Base-by-base conservation (phyloP, 495 filamentous ascomycete species). In the Cudoniella acicularis region DNA sequence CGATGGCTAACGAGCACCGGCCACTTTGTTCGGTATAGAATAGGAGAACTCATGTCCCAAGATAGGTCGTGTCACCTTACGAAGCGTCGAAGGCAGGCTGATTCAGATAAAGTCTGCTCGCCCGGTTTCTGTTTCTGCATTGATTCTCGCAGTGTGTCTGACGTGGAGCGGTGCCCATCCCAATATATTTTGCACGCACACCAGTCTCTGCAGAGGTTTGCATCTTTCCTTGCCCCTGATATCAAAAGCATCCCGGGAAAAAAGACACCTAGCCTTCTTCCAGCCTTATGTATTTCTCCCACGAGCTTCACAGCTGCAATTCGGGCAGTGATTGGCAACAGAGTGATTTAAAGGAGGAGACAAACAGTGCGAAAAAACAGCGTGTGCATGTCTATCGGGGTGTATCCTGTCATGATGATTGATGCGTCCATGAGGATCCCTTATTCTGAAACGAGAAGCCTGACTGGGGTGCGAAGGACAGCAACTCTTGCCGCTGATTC, bases 351-450 rank as follows among this genome's bases (percentile, higher is more conserved):
- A 36, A 36, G 30, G 30, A 13, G 30, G 30, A 36, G 4, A 36
- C 13, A 13, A 36, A 36, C n/a, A n/a, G n/a, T n/a, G n/a, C n/a
- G n/a, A n/a, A n/a, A n/a, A n/a, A n/a, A n/a, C n/a, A n/a, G n/a
- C 6, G 30, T 13, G 30, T 36, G 30, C 30, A 36, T 36, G 4
- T 36, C 30, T 36, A 4, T 36, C 30, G 4, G 10, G 47, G 47
- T 20, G 47, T 21, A 49, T 49, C 27, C 51, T 40, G 17, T 20
- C 18, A 18, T 18, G 26, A 17, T 54, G 51, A 54, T 54, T 54
- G 51, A 54, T 54, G 51, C 51, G 27, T 36, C 26, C 13, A 27
- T 18, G 30, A 9, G n/a, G 51, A 54, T 54, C 26, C 51, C 25
- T 17, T 8, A 42, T 41, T 21, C 51, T 54, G 51, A 54, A 54